These are phyloP conservation scores for Talaromyces sp. DNA, from an alignment of 2,329 filamentous ascomycete genomes.

Conservation along the genomic window DNA sequence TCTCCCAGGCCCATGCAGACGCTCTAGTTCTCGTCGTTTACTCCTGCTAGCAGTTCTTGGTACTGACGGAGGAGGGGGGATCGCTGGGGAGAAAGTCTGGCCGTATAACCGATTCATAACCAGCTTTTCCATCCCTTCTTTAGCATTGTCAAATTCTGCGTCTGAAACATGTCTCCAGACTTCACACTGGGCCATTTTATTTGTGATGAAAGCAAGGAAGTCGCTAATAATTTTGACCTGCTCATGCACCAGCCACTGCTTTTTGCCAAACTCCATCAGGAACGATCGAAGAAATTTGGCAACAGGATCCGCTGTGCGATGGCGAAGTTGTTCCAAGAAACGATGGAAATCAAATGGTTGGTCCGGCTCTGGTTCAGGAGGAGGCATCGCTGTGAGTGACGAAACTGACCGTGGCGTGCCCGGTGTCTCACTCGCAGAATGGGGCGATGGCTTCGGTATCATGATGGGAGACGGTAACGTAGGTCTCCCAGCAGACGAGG, in stretches of 20 bases:
- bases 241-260: slow-evolving; percentile 99
- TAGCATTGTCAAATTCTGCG: slow-evolving; percentile 94
- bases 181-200: slow-evolving; percentile 96
- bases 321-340: slow-evolving; percentile 89
- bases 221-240: slow-evolving; percentile 98
- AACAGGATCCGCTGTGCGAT: slow-evolving; percentile 96
- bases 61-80: slow-evolving; percentile 70
- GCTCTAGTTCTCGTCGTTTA: slow-evolving; percentile 62
- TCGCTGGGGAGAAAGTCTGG: slow-evolving; percentile 94
- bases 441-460: slow-evolving; percentile 21
- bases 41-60: slow-evolving; percentile 54
- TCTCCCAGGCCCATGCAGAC: slow-evolving; percentile 70
- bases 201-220: slow-evolving; percentile 91
- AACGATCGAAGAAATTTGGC: slow-evolving; percentile 95
- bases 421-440: slow-evolving; percentile 19
- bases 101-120: slow-evolving; percentile 97
- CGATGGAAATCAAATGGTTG: slow-evolving; percentile 96
- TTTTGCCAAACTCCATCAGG: slow-evolving; percentile 87
- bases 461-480: slow-evolving; percentile 17
- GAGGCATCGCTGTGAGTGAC: slow-evolving; percentile 48
- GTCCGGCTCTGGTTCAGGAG: slow-evolving; percentile 73
- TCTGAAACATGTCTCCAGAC: slow-evolving; percentile 95
- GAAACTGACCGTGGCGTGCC: slow-evolving; percentile 29
- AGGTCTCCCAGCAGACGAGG: slow-evolving; percentile 14
- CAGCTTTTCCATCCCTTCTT: slow-evolving; percentile 98